Base-by-base conservation (phyloP, 495 filamentous ascomycete species). In the Stereocaulon alpinum region DNA sequence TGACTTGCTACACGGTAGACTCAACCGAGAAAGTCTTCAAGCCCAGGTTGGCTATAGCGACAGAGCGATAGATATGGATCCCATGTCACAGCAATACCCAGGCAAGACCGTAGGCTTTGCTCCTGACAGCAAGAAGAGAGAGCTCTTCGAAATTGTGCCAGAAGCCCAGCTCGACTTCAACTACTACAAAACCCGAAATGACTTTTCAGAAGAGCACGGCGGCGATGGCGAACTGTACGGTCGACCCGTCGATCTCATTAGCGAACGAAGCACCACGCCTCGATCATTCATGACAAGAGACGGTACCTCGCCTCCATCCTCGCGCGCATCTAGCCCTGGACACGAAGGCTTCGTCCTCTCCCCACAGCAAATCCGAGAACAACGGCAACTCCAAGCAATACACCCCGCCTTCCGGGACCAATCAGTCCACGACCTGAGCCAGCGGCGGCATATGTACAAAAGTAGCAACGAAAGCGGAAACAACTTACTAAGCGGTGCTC, bases 131-230 rank as follows among this genome's bases (percentile, higher is more conserved):
- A 59, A 15, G 59, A 55, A 49, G 40, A 56, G 53, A 40, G 51
- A 64, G 3, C 49, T 68, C 10, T 96, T 96, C 72, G 92, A 96
- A 71, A 81, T 96, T 56, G 91, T 98, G 4, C 82, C 86, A 0
- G 93, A 96, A 66, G 81, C 80, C 53, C 83, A 89, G n/a, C 86
- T 96, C 63, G 92, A 98, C 66, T 96, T 97, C 67, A 82, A 84
- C 51, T 91, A 91, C 71, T 96, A 82, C 77, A 96, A 94, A 71
- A 80, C 93, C 65, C 82, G 89, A 0, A 79, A 84, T 15, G 91
- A 96, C 62, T 98, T 98, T 75, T 82, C 82, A 1, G 87, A 88
- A 10, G 90, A 95, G 49, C 85, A 88, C 64, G 90, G 89, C 20
- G 92, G 88, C 11, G 85, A 86, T 27, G 79, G 66, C 22, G 65